Evolutionary conservation across 1,284 basidiomycete species (phyloP), one percentile per base, ranked within the genome.

Genomic region (Rugosomyces carneus): DNA sequence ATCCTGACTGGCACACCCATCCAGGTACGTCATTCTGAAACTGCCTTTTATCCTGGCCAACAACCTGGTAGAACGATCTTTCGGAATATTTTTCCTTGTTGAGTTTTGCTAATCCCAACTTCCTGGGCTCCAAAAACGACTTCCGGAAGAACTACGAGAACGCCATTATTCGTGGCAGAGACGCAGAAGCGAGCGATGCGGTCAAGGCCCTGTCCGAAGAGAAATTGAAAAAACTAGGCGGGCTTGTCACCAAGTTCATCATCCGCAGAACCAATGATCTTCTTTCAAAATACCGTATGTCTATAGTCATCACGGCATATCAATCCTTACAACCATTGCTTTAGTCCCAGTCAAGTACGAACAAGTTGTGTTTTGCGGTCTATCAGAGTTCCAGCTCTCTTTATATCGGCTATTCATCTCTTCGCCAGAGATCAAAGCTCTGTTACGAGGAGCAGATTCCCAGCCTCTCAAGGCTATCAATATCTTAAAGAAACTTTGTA

Each of bases 261-360:
- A 99, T 99, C 51, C 80, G 96, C 23, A 75, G 95, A 40, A 98
- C 96, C 13, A 99, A 99, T 61, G 96, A 99, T 60, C 69, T 99
- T 16, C 75, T 99, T 18, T 96, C 93, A 26, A 99, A 99, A 70
- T 99, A 99, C 60, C 65, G 93, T 94, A 51, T 54, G 91, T 80
- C 5, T 32, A 34, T 29, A 42, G 15, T 35, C 45, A 36, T 8
- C 42, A 23, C 38, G 19, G 19, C 18, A 16, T 41, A 37, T 18
- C 34, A 39, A 31, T 40, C 13, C 26, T 31, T 18, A 40, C 34
- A 31, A 44, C 45, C 42, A 37, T 45, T 18, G 21, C 40, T 19
- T 7, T 55, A 96, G 93, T 99, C 36, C 95, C 95, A 2, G 92
- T 99, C 70, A 99, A 99, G 65, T 97, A 99, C 70, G 95, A 99